Percentiles rank a stretch among this genome's conserved stretches.
Conservation (phyloP, 1,139 yeast genomes). For the Wickerhamiella pararugosa region DNA sequence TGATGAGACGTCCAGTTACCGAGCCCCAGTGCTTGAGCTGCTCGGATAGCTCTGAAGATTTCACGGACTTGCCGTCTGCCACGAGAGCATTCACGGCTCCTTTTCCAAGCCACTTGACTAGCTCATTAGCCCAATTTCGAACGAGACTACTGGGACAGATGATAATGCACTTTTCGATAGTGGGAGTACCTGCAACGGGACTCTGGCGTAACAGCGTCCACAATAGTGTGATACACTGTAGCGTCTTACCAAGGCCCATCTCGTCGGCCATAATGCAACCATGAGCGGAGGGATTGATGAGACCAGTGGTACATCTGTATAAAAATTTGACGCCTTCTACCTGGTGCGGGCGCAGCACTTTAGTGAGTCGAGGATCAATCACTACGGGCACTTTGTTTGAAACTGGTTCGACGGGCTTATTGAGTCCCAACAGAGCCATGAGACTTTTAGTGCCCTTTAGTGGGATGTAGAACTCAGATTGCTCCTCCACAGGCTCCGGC, state of each 20-base stretch:
- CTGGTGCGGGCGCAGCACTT: slow-evolving; percentile 87
- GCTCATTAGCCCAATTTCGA: slow-evolving; percentile 94
- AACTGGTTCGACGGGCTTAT: slow-evolving; percentile 42
- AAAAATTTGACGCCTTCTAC: slow-evolving; percentile 88
- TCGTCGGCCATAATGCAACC: slow-evolving; percentile 99
- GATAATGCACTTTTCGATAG: slow-evolving; percentile 80
- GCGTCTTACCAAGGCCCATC: slow-evolving; percentile 94
- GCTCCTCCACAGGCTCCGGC: background rate
- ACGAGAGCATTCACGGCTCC: slow-evolving; percentile 82
- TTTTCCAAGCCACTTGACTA: slow-evolving; percentile 89
- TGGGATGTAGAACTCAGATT: background rate
- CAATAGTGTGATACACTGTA: slow-evolving; percentile 82
- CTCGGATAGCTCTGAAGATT: slow-evolving; percentile 39
- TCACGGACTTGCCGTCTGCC: slow-evolving; percentile 62
- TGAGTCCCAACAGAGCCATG: slow-evolving; percentile 69
- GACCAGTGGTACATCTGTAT: slow-evolving; percentile 80
- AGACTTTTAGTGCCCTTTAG: slow-evolving; percentile 36
- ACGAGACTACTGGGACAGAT: slow-evolving; percentile 95
- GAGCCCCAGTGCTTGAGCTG: slow-evolving; percentile 77
- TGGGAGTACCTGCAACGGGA: slow-evolving; percentile 63
- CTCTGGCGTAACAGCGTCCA: slow-evolving; percentile 89
- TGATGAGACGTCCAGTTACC: slow-evolving; percentile 78
- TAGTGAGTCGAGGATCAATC: slow-evolving; percentile 76
- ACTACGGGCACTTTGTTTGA: slow-evolving; percentile 89
- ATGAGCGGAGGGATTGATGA: slow-evolving; percentile 70